Evolutionary conservation across 805 yeast genomes (phyloP).

Genomic region (Spathaspora hagerdaliae): DNA sequence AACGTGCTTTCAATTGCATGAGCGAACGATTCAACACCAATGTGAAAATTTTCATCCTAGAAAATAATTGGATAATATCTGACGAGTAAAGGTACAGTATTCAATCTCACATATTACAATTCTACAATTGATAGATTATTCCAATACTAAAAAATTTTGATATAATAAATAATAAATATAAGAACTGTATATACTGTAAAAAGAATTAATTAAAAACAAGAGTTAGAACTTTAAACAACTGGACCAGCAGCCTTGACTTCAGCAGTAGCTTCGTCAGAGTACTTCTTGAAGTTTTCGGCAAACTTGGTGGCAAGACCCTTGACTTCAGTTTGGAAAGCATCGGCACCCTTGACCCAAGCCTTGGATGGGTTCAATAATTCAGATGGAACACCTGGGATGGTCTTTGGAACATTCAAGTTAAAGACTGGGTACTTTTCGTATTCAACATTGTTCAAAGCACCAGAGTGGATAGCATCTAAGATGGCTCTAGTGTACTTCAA

Average conservation of each 20-base stretch:
- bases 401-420: constrained; percentile 81
- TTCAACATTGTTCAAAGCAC: constrained; percentile 73
- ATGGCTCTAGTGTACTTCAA: constrained; percentile 96
- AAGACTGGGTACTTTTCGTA: constrained; percentile 84
- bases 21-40: too few species aligned
- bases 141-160: not conserved
- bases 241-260: constrained; percentile 97
- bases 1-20: too few species aligned
- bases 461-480: constrained; percentile 90
- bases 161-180: not conserved
- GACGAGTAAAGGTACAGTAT: too few species aligned
- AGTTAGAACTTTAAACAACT: constrained; percentile 20
- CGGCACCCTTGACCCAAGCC: constrained; percentile 59
- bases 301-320: constrained; percentile 72
- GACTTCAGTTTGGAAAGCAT: constrained; percentile 35
- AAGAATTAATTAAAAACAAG: not conserved
- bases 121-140: too few species aligned
- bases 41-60: too few species aligned
- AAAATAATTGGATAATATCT: too few species aligned
- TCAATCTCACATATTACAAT: too few species aligned
- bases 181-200: not conserved
- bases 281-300: constrained; percentile 81
- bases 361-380: constrained; percentile 83
- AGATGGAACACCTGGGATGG: constrained; percentile 76
- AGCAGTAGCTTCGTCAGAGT: constrained; percentile 73